Base-by-base conservation (phyloP, 78 protist species). In the Diacronema lutheri region DNA sequence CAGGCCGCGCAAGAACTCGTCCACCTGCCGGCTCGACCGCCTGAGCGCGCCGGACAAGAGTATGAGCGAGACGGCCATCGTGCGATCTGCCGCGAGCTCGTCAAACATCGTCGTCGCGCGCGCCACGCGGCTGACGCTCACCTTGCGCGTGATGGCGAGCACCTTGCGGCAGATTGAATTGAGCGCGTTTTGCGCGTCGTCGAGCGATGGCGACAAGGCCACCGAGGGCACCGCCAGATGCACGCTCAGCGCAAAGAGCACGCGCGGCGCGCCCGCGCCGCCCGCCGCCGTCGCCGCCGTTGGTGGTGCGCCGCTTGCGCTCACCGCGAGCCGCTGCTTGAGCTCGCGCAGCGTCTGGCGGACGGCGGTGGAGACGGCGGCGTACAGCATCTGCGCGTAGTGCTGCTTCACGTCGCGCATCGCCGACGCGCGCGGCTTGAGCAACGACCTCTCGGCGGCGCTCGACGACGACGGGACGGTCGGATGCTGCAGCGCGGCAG, bases 141-240 rank as follows among this genome's bases (percentile, higher is more conserved):
- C 82, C 38, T 0, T 56, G 77, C 89, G 41, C 23, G 10, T 0
- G 86, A 84, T 86, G 14, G 91, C 4, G n/a, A 90, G 81, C 19
- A 90, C 60, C 41, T 82, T 44, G 57, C 74, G 35, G 44, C 89
- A 90, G 65, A 84, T 55, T 31, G 85, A 65, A 61, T 89, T 92
- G 76, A 92, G 69, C n/a, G 92, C 89, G 1, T 60, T 33, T 56
- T 88, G 93, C 37, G 89, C 77, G n/a, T 89, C 93, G 23, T 86
- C 90, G 19, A 92, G 72, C 4, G 65, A 21, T 21, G 95, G 95
- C 29, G 57, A 44, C 86, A 89, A 83, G n/a, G 77, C 21, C 57
- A 89, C 88, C 41, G 61, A 14, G 0, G 95, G 95, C 9, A 83
- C n/a, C 37, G 41, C 5, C 40, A 92, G 90, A 72, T 85, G 90